Percentiles rank a stretch among this genome's conserved stretches.
phyloP scores from a whole-genome alignment of 768 basidiomycete species.

The Cystofilobasidium capitatum region DNA sequence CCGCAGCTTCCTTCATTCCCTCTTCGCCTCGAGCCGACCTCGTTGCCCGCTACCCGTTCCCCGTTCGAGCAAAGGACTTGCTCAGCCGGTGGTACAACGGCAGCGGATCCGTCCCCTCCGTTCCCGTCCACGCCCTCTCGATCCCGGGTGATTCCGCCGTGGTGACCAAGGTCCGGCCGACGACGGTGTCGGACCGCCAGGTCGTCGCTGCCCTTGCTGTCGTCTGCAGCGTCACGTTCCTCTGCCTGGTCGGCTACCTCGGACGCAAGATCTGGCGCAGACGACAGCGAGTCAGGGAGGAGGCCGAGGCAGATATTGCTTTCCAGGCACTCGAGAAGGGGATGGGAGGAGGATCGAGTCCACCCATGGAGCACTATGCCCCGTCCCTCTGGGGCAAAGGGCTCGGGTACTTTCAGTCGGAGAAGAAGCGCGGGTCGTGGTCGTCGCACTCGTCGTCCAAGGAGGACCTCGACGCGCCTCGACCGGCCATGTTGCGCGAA shows the following conservation, averaged over 20 bases:
- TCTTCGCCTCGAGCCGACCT: not conserved
- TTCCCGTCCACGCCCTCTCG: not conserved
- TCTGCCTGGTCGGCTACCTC: not conserved
- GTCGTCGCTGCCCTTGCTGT: not conserved
- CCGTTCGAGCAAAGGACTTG: not conserved
- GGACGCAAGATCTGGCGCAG: not conserved
- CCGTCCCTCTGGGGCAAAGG: slow-evolving; percentile 1
- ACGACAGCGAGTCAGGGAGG: not conserved
- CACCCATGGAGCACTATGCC: not conserved
- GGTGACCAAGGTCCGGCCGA: not conserved
- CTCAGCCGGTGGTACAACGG: not conserved
- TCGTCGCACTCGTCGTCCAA: not conserved
- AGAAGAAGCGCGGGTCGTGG: not conserved
- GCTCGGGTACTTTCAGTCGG: not conserved
- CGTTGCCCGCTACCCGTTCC: not conserved
- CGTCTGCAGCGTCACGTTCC: not conserved
- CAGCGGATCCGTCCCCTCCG: not conserved
- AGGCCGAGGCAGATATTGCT: not conserved
- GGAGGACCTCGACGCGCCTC: not conserved
- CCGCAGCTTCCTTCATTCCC: too few relatives aligned
- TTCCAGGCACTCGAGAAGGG: slow-evolving; percentile 3
- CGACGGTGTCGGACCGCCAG: not conserved
- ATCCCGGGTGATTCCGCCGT: not conserved
- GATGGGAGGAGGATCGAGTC: not conserved
- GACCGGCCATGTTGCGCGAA: not conserved